Conservation (phyloP, 2,329 filamentous ascomycete species). For the Pseudocercospora crystallina region DNA sequence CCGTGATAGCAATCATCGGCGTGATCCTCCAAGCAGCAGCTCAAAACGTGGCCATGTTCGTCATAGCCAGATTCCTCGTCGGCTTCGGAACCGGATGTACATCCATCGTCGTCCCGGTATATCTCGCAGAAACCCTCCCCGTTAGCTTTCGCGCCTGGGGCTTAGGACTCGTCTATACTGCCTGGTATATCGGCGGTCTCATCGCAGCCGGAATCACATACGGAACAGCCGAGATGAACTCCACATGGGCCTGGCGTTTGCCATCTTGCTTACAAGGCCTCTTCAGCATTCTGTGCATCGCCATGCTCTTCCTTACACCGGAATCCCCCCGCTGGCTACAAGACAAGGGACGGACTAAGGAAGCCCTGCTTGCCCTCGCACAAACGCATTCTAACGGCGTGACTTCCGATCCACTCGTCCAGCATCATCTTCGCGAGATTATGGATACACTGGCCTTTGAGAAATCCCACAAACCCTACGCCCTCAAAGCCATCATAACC, state of each 20-base stretch:
- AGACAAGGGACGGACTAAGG: slow-evolving; percentile 49
- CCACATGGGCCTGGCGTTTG: slow-evolving; percentile 51
- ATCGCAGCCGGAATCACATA: slow-evolving; percentile 48
- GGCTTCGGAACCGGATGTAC: slow-evolving; percentile 27
- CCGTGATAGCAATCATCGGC: slow-evolving; percentile 44
- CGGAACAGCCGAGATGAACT: slow-evolving; percentile 41
- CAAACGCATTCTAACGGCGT: slow-evolving; percentile 8
- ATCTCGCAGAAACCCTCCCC: slow-evolving; percentile 5
- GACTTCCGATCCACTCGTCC: slow-evolving; percentile 3
- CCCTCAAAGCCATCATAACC: not conserved
- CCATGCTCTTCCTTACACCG: slow-evolving; percentile 51
- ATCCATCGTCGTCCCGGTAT: slow-evolving; percentile 7
- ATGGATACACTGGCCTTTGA: slow-evolving; percentile 9
- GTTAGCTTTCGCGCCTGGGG: slow-evolving; percentile 13
- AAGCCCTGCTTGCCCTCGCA: slow-evolving; percentile 39
- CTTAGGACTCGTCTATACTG: slow-evolving; percentile 28
- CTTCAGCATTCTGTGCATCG: slow-evolving; percentile 45
- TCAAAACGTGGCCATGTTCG: slow-evolving; percentile 43
- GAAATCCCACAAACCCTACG: slow-evolving; percentile 5
- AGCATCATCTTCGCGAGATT: slow-evolving; percentile 9
- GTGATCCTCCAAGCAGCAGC: slow-evolving; percentile 41
- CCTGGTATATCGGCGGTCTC: slow-evolving; percentile 46
- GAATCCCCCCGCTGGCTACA: slow-evolving; percentile 61
- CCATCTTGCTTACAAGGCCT: slow-evolving; percentile 54
- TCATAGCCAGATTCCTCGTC: slow-evolving; percentile 37